phyloP scores from a whole-genome alignment of 805 yeast genomes.

The Saturnispora halmiae region DNA sequence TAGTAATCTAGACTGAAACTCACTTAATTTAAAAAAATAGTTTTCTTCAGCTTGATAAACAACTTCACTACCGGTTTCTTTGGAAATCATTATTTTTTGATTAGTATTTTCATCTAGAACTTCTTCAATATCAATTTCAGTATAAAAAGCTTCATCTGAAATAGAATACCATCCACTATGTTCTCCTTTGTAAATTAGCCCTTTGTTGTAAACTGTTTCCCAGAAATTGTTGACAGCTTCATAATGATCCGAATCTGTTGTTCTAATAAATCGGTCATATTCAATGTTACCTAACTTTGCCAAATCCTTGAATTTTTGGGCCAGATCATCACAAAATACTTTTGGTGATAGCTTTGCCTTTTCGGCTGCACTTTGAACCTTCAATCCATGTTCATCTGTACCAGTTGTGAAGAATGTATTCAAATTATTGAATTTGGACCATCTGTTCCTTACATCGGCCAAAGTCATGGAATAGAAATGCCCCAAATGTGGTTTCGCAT shows the following conservation, averaged over 20 bases:
- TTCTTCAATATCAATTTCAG: conserved; percentile 63
- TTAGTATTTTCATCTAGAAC: conserved; percentile 28
- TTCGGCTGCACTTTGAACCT: conserved; percentile 80
- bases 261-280: conserved; percentile 75
- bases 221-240: conserved; percentile 61
- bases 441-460: conserved; percentile 69
- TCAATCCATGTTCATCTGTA: conserved; percentile 94
- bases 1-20: conserved; percentile 48
- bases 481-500: conserved; percentile 92
- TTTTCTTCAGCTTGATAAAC: conserved; percentile 69
- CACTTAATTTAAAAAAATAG: conserved; percentile 71
- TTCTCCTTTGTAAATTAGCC: conserved; percentile 67
- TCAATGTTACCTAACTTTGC: conserved; percentile 50
- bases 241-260: conserved; percentile 78
- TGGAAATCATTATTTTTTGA: conserved; percentile 31
- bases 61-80: conserved; percentile 73
- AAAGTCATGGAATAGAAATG: conserved; percentile 83
- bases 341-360: conserved; percentile 45
- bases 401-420: conserved; percentile 67
- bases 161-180: conserved; percentile 94
- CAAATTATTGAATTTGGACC: conserved; percentile 45
- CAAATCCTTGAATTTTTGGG: conserved; percentile 52
- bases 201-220: conserved; percentile 49
- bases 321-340: conserved; percentile 61
- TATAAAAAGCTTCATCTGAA: conserved; percentile 90